These are phyloP conservation scores for Pterocarpus macrocarpus DNA, from an alignment of 306 rosid genomes.

Conservation along the genomic window DNA sequence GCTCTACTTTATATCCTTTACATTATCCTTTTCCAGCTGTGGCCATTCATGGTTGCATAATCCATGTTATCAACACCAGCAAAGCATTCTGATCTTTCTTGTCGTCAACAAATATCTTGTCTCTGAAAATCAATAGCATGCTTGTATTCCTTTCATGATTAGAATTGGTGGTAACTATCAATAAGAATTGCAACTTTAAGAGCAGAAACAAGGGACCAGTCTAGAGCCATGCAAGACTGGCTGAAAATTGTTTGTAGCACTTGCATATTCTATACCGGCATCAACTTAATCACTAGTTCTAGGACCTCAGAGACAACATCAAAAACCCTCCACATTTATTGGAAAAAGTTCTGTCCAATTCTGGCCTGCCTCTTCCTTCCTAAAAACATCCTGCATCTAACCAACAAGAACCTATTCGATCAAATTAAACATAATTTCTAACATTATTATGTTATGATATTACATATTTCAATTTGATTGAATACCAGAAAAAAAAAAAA, in stretches of 20 bases:
- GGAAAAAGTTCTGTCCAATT: constrained; percentile 24
- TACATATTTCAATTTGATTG: no score
- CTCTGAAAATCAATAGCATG: not conserved
- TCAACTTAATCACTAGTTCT: constrained; percentile 22
- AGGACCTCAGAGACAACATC: constrained; percentile 29
- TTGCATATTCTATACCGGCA: constrained; percentile 29
- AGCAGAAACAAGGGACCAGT: constrained; percentile 10
- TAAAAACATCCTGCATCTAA: constrained; percentile 13
- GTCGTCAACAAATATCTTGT: constrained; percentile 13
- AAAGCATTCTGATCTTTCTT: constrained; percentile 3
- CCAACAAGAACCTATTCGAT: constrained; percentile 26
- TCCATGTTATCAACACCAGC: not conserved
- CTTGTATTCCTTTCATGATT: constrained; percentile 26
- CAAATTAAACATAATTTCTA: constrained; percentile 30
- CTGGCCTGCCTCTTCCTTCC: constrained; percentile 3
- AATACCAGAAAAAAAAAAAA: no score
- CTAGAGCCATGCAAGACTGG: constrained; percentile 23
- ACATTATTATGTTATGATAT: no score
- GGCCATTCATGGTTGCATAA: not conserved
- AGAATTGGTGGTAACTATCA: not conserved
- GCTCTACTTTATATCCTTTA: not conserved
- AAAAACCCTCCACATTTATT: not conserved
- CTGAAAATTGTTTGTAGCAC: constrained; percentile 28
- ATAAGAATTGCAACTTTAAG: constrained; percentile 19
- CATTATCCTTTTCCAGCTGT: not conserved